Base-by-base conservation (phyloP, 495 filamentous ascomycete genomes). In the Glonium stellatum region DNA sequence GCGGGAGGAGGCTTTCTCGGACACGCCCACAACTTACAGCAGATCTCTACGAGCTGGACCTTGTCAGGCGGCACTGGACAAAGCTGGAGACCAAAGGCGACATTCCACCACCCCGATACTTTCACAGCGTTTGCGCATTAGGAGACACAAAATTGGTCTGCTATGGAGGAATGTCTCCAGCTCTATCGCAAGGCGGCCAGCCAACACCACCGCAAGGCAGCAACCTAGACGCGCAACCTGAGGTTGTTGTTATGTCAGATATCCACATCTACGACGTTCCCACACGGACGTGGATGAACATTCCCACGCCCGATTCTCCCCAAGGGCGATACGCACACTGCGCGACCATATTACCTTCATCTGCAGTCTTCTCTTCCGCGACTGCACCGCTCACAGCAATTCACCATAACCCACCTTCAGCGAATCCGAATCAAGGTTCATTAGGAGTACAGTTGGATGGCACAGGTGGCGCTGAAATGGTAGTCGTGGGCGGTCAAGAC, bases 261-360 rank as follows among this genome's bases (percentile, higher is more conserved):
- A 92, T 98, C 56, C 89, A 97, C 71, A 90, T 98, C 6, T 97
- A 87, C 68, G 93, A 98, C 70, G 89, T 93, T n/a, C 79, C 82
- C 6, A 85, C 88, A 0, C 85, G 80, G 63, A 86, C 82, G 35
- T 98, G 93, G 93, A 91, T 87, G 42, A 89, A 82, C 34, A 84
- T 98, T 54, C 82, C 87, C 11, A 84, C 89, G 0, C 76, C 80
- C 51, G 89, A 97, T 55, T 81, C 90, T 0, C 95, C 95, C 0
- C 90, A 96, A 73, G 93, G 93, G 35, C 84, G 93, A 55, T 98
- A 98, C 74, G 93, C 93, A 4, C 93, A 98, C 71, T 98, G 93
- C 69, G 93, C 95, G 0, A 89, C 90, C 11, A 92, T 98, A 36
- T 76, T 97, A 12, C 88, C 91, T 0, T 96, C 92, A 0, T 87